Evolutionary conservation across 2,329 filamentous ascomycete genomes (phyloP).

Genomic region (Aspergillus puulaauensis): DNA sequence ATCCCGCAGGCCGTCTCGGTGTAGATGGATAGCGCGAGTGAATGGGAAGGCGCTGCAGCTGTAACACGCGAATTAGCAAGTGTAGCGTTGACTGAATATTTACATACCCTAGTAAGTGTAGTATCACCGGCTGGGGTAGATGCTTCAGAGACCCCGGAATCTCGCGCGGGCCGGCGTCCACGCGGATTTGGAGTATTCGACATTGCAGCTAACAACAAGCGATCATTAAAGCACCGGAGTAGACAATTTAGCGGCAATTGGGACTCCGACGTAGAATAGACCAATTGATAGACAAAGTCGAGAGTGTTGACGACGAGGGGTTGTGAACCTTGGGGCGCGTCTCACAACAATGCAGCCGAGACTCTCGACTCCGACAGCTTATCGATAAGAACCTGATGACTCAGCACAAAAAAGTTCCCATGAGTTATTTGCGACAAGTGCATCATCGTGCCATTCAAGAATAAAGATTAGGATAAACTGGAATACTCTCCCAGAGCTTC

Average conservation of each 20-base stretch:
- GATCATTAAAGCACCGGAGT: background rate
- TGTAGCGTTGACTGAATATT: background rate
- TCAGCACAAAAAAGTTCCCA: slow-evolving; percentile 20
- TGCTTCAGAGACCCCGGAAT: slow-evolving; percentile 17
- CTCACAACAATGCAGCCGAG: background rate
- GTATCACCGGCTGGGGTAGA: slow-evolving; percentile 30
- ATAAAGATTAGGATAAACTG: background rate
- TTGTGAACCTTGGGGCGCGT: background rate
- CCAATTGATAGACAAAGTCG: background rate
- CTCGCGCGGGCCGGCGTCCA: slow-evolving; percentile 26
- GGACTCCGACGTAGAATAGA: background rate
- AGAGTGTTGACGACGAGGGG: background rate
- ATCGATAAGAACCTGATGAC: slow-evolving; percentile 19
- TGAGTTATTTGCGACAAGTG: background rate
- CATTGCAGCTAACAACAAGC: slow-evolving; percentile 17
- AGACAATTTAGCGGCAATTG: background rate
- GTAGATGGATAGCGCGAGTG: slow-evolving; percentile 35
- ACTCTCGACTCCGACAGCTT: slow-evolving; percentile 11
- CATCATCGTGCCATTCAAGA: background rate
- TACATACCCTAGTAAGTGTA: slow-evolving; percentile 27
- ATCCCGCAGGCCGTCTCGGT: slow-evolving; percentile 31
- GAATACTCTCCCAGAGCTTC: background rate
- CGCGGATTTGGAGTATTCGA: slow-evolving; percentile 31
- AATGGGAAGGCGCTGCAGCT: slow-evolving; percentile 37
- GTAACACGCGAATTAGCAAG: background rate